Percentiles rank a stretch among this genome's conserved stretches.
Conservation (phyloP, 345 rosid species). For the Arabis hirsuta region DNA sequence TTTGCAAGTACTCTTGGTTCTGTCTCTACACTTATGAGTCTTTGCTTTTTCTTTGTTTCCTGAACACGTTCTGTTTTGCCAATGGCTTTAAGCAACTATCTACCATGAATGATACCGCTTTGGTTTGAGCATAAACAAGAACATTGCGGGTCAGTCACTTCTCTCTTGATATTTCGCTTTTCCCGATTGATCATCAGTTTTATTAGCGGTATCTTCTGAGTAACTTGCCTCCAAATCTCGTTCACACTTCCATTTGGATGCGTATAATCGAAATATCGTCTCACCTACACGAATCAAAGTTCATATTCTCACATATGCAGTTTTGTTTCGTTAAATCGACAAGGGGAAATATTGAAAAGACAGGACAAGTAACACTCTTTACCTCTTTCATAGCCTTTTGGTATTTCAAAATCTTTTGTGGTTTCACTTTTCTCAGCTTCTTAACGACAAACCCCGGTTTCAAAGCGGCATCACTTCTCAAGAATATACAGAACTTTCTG, state of each 20-base stretch:
- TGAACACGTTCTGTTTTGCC: no score
- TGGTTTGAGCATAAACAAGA: conserved; percentile 73
- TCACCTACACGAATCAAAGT: conserved; percentile 54
- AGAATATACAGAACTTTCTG: conserved; percentile 71
- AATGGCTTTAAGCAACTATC: neutral
- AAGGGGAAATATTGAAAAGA: neutral
- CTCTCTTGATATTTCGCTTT: conserved; percentile 68
- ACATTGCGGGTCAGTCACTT: conserved; percentile 52
- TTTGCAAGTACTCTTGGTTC: neutral
- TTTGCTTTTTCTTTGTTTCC: neutral
- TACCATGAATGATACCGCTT: conserved; percentile 40
- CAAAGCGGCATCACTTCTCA: conserved; percentile 61
- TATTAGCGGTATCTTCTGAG: conserved; percentile 72
- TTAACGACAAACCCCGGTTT: conserved; percentile 67
- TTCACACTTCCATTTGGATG: conserved; percentile 71
- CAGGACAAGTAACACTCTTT: conserved; percentile 15
- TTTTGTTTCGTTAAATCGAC: neutral
- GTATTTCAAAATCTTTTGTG: conserved; percentile 63
- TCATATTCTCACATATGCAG: neutral
- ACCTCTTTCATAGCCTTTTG: conserved; percentile 76
- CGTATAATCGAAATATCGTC: conserved; percentile 56
- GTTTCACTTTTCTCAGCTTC: conserved; percentile 57
- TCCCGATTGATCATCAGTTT: conserved; percentile 77
- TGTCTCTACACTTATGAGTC: neutral
- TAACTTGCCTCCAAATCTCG: conserved; percentile 83